A percentile compares a stretch with the other conserved stretches of the same genome.
Evolutionary conservation across 495 filamentous ascomycete genomes (phyloP).

Genomic region (Xylaria acuta): DNA sequence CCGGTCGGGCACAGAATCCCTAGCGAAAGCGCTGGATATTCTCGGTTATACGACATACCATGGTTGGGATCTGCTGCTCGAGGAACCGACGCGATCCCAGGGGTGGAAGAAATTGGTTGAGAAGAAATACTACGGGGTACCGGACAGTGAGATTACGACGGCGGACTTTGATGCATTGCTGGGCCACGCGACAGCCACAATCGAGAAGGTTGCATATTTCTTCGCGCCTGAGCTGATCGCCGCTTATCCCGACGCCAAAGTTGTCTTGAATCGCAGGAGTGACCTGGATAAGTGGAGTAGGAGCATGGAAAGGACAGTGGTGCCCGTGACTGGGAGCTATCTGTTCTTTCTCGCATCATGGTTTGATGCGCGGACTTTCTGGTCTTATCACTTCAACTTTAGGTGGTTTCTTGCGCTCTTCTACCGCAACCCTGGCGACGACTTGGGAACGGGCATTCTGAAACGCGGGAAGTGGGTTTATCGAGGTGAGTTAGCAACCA

Average conservation of each 20-base stretch:
- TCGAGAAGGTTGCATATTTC: slow-evolving; percentile 63
- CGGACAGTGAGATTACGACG: slow-evolving; percentile 42
- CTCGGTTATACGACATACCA: slow-evolving; percentile 72
- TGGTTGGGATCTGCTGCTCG: slow-evolving; percentile 68
- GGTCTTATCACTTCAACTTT: slow-evolving; percentile 28
- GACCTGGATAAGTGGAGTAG: slow-evolving; percentile 50
- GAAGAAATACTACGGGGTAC: slow-evolving; percentile 33
- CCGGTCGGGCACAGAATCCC: slow-evolving; percentile 68
- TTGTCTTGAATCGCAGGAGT: slow-evolving; percentile 60
- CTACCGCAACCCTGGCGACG: slow-evolving; percentile 28
- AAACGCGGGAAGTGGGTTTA: slow-evolving; percentile 36
- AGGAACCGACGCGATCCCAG: slow-evolving; percentile 63
- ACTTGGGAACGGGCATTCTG: slow-evolving; percentile 22
- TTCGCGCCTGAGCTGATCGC: slow-evolving; percentile 68
- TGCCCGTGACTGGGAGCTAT: slow-evolving; percentile 2
- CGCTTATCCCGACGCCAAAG: slow-evolving; percentile 71
- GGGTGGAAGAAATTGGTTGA: slow-evolving; percentile 50
- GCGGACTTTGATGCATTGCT: slow-evolving; percentile 68
- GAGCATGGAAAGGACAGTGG: slow-evolving; percentile 18
- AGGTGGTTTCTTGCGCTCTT: slow-evolving; percentile 29
- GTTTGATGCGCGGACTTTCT: slow-evolving; percentile 23
- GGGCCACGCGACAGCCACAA: slow-evolving; percentile 65
- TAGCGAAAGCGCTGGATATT: slow-evolving; percentile 63
- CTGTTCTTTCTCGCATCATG: slow-evolving; percentile 16
- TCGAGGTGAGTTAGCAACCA: slow-evolving; percentile 24